These are phyloP conservation scores for Nothophaeocryptopus gaeumannii DNA, from an alignment of 2,329 filamentous ascomycete species.

Conservation along the genomic window DNA sequence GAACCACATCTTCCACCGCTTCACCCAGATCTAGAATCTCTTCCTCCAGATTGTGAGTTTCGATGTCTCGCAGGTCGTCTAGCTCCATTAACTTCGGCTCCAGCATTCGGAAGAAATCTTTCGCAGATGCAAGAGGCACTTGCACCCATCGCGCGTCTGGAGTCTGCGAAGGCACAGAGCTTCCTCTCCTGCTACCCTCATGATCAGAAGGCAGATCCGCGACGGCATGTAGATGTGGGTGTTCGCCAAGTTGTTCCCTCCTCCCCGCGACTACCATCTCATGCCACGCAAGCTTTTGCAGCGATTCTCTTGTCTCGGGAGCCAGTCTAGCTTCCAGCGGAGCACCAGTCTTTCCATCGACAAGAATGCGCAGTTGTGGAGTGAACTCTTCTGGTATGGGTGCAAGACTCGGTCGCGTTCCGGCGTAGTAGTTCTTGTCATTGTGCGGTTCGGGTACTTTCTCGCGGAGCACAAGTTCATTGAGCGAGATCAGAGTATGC, in stretches of 20 bases:
- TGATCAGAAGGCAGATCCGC: constrained; percentile 1
- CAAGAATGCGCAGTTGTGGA: constrained; percentile 67
- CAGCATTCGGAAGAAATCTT: constrained; percentile 75
- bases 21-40: constrained; percentile 65
- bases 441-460: constrained; percentile 1
- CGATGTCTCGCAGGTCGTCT: constrained; percentile 64
- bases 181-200: background rate
- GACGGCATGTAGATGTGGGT: constrained; percentile 12
- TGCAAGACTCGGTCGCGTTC: constrained; percentile 21
- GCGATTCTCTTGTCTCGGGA: constrained; percentile 60
- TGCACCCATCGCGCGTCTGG: constrained; percentile 53
- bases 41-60: constrained; percentile 61
- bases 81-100: constrained; percentile 68
- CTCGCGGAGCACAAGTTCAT: constrained; percentile 42
- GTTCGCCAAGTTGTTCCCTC: constrained; percentile 20
- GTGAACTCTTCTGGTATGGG: constrained; percentile 47
- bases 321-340: constrained; percentile 67
- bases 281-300: constrained; percentile 58
- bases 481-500: constrained; percentile 64
- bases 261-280: constrained; percentile 43
- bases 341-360: constrained; percentile 64
- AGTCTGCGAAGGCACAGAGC: background rate
- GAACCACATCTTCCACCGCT: constrained; percentile 62
- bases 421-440: constrained; percentile 24
- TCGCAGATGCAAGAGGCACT: constrained; percentile 72